Conservation (phyloP, 768 basidiomycete species). For the Ramaria rubella region DNA sequence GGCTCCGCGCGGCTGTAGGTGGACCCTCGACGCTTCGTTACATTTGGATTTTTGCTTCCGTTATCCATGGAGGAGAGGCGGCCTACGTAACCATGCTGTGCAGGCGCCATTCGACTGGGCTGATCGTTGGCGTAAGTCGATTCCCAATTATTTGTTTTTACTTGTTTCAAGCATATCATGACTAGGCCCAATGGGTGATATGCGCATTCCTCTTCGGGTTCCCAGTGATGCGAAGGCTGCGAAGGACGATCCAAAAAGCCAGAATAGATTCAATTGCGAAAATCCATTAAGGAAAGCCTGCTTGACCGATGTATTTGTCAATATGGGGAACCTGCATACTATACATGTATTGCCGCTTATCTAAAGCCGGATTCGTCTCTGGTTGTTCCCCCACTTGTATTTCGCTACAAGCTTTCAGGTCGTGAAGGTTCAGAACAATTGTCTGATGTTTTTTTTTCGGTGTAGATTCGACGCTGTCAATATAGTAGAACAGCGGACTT, state of each 20-base stretch:
- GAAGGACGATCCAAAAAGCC: conserved; percentile 53
- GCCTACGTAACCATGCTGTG: conserved; percentile 44
- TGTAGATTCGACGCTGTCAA: too few relatives aligned
- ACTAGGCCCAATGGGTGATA: conserved; percentile 49
- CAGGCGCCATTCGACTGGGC: conserved; percentile 44
- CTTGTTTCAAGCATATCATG: background rate
- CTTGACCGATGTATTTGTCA: too few relatives aligned
- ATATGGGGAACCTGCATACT: too few relatives aligned
- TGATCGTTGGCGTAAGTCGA: conserved; percentile 29
- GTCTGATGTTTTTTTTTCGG: too few relatives aligned
- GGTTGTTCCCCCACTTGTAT: too few relatives aligned
- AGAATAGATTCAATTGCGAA: conserved; percentile 81
- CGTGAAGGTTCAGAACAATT: too few relatives aligned
- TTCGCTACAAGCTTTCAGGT: too few relatives aligned
- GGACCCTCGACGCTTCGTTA: conserved; percentile 21
- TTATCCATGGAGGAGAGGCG: conserved; percentile 40
- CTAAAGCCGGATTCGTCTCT: too few relatives aligned
- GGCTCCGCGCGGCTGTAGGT: conserved; percentile 27
- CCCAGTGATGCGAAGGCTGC: conserved; percentile 48
- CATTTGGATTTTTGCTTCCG: conserved; percentile 28
- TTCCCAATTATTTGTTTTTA: background rate
- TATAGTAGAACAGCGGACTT: too few relatives aligned
- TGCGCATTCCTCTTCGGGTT: conserved; percentile 48
- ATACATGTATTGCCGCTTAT: too few relatives aligned
- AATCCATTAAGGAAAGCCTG: conserved; percentile 41